These are phyloP conservation scores for Penicillium alfredii DNA, from an alignment of 495 filamentous ascomycete genomes.

Conservation along the genomic window DNA sequence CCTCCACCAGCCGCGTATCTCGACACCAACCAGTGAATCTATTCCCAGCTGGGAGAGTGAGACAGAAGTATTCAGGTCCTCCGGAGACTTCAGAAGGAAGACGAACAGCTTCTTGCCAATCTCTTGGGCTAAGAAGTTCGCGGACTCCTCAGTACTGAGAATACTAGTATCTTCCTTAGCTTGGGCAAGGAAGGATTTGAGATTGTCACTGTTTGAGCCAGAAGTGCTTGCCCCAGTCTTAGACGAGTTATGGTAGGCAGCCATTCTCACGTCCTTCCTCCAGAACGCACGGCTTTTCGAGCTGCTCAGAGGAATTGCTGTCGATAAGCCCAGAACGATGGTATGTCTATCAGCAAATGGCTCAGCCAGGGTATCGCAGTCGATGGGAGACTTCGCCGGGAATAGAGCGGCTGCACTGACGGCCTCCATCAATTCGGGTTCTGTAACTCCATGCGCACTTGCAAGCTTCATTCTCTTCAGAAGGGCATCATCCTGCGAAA, in stretches of 20 bases:
- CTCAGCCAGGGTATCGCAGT: no score
- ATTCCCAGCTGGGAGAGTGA: slow-evolving; percentile 34
- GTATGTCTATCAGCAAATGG: no score
- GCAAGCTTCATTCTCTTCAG: no score
- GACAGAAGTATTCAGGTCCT: slow-evolving; percentile 30
- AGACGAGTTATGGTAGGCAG: slow-evolving; percentile 20
- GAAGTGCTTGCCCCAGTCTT: not conserved
- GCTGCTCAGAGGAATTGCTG: slow-evolving; percentile 4
- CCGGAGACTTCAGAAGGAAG: slow-evolving; percentile 17
- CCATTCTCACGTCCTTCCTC: slow-evolving; percentile 22
- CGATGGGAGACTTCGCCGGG: no score
- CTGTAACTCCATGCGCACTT: no score
- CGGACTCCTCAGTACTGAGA: slow-evolving; percentile 2
- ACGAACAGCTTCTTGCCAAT: slow-evolving; percentile 39
- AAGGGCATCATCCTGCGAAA: no score
- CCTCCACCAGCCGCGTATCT: slow-evolving; percentile 39
- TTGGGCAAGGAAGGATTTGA: slow-evolving; percentile 10
- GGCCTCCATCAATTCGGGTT: no score
- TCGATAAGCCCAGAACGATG: no score
- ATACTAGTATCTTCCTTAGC: slow-evolving; percentile 5
- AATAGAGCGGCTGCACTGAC: no score
- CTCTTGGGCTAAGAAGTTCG: slow-evolving; percentile 37
- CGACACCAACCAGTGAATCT: slow-evolving; percentile 42
- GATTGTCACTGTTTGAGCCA: not conserved
- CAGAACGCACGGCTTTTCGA: slow-evolving; percentile 14